Base-by-base conservation (phyloP, 2,329 filamentous ascomycete genomes). In the Exserohilum turcica region DNA sequence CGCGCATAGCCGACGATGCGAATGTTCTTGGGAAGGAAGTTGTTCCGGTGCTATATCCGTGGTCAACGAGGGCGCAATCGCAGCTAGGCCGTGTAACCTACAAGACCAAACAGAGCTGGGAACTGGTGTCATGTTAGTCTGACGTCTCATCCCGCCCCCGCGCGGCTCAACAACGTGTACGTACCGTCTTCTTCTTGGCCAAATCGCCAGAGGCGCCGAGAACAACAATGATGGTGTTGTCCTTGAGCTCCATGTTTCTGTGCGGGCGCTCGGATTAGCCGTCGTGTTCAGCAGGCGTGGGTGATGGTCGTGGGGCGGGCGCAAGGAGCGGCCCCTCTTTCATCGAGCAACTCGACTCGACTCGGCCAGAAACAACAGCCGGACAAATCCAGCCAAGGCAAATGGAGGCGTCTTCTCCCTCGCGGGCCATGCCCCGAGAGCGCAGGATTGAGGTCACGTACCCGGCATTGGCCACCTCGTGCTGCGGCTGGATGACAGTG, bases 161-260 rank as follows among this genome's bases (percentile, higher is more conserved):
- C 19, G 38, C 40, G 40, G 46, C 21, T 24, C 21, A 24, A 7
- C 21, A 24, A 24, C 16, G 47, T 46, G 64, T 52, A 76, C 86
- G 76, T 79, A 96, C 92, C 39, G 94, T 99, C 88, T 99, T 99
- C 88, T 99, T 99, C 85, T 99, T 99, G 45, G 94, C 94, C 65
- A 99, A 81, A 83, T 99, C 94, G 71, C 94, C 94, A 47, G 94
- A 99, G 63, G 94, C 94, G 72, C 94, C 94, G 65, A 99, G 87
- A 70, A 99, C 94, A 71, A 99, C 85, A 71, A 99, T 95, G 74
- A 92, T 86, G 63, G 94, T 99, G 84, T 99, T 95, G 74, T 97
- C 91, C 84, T 97, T 99, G 74, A 99, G 88, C 86, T 99, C 94
- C 78, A 95, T 84, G 71, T 86, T 87, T 74, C 91, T 96, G 76